phyloP scores from a whole-genome alignment of 2,329 filamentous ascomycete genomes.

The Blumeriella jaapii region DNA sequence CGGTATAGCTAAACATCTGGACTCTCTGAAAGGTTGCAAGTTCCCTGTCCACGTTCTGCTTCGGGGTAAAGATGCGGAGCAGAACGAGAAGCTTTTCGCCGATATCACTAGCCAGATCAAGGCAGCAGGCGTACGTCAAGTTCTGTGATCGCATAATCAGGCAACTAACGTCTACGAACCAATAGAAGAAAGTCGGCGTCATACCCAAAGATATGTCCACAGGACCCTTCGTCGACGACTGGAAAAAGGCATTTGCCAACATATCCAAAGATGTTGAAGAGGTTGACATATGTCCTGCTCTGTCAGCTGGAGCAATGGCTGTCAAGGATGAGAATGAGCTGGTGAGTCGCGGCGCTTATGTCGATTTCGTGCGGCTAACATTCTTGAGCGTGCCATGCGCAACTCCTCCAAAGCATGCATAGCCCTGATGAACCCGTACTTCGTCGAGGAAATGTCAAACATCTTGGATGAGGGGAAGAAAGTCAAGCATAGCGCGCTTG shows the following conservation, averaged over 20 bases:
- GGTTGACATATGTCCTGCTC: conserved; percentile 70
- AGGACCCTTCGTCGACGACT: conserved; percentile 90
- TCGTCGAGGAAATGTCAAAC: conserved; percentile 95
- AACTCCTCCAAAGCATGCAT: conserved; percentile 91
- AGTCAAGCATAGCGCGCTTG: conserved; percentile 76
- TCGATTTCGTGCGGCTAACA: conserved; percentile 2
- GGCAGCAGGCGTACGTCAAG: conserved; percentile 56
- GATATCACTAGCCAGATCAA: conserved; percentile 82
- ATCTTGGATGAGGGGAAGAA: conserved; percentile 96
- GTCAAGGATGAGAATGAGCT: conserved; percentile 94
- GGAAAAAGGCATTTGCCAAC: conserved; percentile 72
- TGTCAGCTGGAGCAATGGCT: conserved; percentile 76
- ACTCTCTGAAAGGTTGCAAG: conserved; percentile 83
- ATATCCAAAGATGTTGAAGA: conserved; percentile 79
- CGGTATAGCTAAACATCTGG: conserved; percentile 74
- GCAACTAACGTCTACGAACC: conserved; percentile 9
- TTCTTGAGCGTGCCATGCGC: conserved; percentile 64
- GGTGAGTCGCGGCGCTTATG: conserved; percentile 28
- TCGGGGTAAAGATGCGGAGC: conserved; percentile 79
- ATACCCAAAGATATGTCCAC: conserved; percentile 73
- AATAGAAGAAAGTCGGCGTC: conserved; percentile 77
- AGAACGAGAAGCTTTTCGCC: conserved; percentile 83
- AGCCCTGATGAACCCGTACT: conserved; percentile 89
- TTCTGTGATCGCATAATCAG: neutral
- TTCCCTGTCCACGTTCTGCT: conserved; percentile 87